A percentile compares a stretch with the other conserved stretches of the same genome.
These are phyloP conservation scores for Leishmania mexicana DNA, from an alignment of 208 protist genomes.

Conservation along the genomic window DNA sequence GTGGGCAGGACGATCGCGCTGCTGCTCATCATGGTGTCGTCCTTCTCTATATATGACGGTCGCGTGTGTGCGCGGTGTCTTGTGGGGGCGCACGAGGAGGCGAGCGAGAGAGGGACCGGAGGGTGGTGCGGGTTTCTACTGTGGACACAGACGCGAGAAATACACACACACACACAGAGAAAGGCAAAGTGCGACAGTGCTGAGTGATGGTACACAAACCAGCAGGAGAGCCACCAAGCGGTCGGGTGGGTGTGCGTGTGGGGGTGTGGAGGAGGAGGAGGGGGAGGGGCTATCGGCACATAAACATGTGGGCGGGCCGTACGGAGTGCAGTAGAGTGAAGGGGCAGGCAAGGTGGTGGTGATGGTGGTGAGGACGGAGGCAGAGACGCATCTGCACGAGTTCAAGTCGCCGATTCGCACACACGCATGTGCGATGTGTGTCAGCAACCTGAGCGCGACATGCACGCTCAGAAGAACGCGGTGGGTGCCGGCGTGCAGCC, in stretches of 20 bases:
- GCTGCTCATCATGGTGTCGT: conserved; percentile 14
- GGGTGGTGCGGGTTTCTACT: neutral
- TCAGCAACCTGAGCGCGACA: neutral
- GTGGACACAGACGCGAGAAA: neutral
- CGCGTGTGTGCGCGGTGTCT: neutral
- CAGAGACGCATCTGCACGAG: neutral
- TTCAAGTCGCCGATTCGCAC: neutral
- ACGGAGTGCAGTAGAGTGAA: too few species aligned
- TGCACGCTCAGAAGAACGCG: neutral
- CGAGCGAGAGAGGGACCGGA: neutral
- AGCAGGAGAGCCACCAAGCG: neutral
- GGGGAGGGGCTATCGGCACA: neutral
- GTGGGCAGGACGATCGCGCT: conserved; percentile 42
- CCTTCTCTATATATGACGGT: neutral
- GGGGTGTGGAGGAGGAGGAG: neutral
- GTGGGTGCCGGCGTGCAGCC: neutral
- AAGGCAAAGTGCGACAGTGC: neutral
- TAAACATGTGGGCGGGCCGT: neutral
- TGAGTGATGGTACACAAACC: neutral
- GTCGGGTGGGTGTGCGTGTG: too few species aligned
- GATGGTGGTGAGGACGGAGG: neutral
- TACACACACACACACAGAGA: neutral
- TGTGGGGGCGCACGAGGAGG: neutral
- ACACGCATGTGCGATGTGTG: neutral
- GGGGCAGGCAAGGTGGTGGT: too few species aligned